Base-by-base conservation (phyloP, 371 early-diverging fungal species). In the Chytridium lagenaria region DNA sequence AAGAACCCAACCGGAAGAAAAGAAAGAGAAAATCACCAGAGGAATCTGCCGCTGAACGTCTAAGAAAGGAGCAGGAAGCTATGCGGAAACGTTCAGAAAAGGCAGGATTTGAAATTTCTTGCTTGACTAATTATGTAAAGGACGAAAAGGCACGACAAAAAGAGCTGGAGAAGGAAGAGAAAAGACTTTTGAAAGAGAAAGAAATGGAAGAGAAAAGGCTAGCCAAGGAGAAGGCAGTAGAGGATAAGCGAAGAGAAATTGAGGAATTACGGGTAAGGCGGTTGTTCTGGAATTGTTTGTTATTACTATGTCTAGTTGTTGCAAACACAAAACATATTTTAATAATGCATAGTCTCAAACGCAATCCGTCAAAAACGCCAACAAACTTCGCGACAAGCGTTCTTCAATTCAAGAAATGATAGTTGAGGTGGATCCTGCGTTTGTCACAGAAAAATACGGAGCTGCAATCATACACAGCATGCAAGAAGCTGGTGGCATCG, bases 341-440 rank as follows among this genome's bases (percentile, higher is more conserved):
- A n/a, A n/a, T n/a, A n/a, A n/a, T n/a, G n/a, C n/a, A n/a, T 7
- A 40, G 38, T 38, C 15, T 22, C 57, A 57, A 15, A 36, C 28
- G 77, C 55, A 78, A 73, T 68, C 30, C 30, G 50, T 28, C 49
- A 51, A 39, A 26, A 37, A 81, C 38, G 85, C 81, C 1, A 87
- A 88, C 73, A 89, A 83, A 38, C 70, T 81, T 50, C 81, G 83
- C 7, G 65, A 82, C 44, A 83, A 89, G 34, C 67, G 73, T 0
- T 83, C 88, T 22, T 77, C 79, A 2, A 63, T 85, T 5, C 72
- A 73, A 38, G 90, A 90, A 65, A 87, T 90, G 84, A 87, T 88
- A 39, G 59, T 90, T 0, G 81, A 84, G 31, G 61, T 90, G 1
- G 83, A 86, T 50, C 77, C 74, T 0, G 59, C 40, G 36, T 80